Base-by-base conservation (phyloP, 169 alveolate species). In the Nephromyces sp. region DNA sequence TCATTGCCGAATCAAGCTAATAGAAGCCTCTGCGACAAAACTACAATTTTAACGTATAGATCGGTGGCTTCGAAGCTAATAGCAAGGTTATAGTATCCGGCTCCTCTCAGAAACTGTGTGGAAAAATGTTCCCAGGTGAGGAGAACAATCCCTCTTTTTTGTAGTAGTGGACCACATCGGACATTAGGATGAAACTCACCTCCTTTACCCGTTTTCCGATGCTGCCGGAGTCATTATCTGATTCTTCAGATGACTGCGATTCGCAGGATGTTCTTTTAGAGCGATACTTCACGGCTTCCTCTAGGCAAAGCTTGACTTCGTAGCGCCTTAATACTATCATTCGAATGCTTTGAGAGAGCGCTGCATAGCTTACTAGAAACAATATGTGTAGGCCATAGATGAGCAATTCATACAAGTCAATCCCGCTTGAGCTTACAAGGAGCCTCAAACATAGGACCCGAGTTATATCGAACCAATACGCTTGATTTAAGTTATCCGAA, bases 311-410 rank as follows among this genome's bases (percentile, higher is more conserved):
- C 52, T 77, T 76, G 33, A 81, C 63, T 32, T 81, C 87, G 28
- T 32, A 72, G 15, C 87, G 63, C 51, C 87, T 32, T 65, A 72
- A 80, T 2, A 77, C 66, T 25, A 81, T 35, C 15, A 81, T 57
- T 5, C 87, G 32, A 4, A 72, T 51, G 6, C 78, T 61, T 28
- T 81, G 87, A 21, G 78, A 32, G 0, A 74, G 33, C 24, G 78
- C 52, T 30, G 76, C 72, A 29, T 77, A 81, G 22, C 67, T 31
- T 5, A 65, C 43, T 64, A 65, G 70, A 29, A 81, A 64, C 2
- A 74, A 15, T 25, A 61, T 64, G 22, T 81, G 84, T n/a, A 71
- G 63, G 35, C 67, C 35, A 66, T 71, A 81, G 1, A 73, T 73
- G 57, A 15, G 25, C 57, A 43, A 15, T 43, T 43, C 57, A 43